phyloP scores from a whole-genome alignment of 2,329 filamentous ascomycete genomes.

The Acephala macrosclerotiorum region DNA sequence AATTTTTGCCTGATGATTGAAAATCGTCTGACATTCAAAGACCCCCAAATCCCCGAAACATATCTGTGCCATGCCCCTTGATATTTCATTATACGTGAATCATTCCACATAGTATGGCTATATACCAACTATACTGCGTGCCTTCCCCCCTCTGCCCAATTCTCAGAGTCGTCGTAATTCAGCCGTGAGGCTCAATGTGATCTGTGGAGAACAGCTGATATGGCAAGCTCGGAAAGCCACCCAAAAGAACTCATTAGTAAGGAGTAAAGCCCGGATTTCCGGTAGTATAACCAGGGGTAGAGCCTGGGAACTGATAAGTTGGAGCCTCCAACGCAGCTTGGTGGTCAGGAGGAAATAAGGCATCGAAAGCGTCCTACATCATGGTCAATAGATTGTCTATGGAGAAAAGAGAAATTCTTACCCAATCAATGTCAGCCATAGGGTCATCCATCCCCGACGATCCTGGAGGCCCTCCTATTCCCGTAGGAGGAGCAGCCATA shows the following conservation, averaged over 20 bases:
- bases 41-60: neutral
- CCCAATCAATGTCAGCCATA: constrained; percentile 70
- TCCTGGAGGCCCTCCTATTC: neutral
- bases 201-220: neutral
- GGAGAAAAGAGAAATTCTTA: constrained; percentile 44
- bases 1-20: neutral
- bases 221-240: too few relatives aligned
- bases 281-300: neutral
- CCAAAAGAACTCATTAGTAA: neutral
- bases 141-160: too few relatives aligned
- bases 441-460: constrained; percentile 37
- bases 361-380: constrained; percentile 43
- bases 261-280: neutral
- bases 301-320: constrained; percentile 15
- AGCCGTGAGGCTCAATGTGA: neutral
- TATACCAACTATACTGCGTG: neutral
- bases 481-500: neutral
- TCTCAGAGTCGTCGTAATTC: neutral
- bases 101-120: neutral
- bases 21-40: neutral
- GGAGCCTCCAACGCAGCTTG: constrained; percentile 25
- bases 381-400: constrained; percentile 1
- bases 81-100: neutral
- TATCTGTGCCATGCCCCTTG: neutral
- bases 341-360: constrained; percentile 41